A percentile compares a stretch with the other conserved stretches of the same genome.
These are phyloP conservation scores for Acer yangbiense DNA, from an alignment of 345 rosid genomes.

Conservation along the genomic window DNA sequence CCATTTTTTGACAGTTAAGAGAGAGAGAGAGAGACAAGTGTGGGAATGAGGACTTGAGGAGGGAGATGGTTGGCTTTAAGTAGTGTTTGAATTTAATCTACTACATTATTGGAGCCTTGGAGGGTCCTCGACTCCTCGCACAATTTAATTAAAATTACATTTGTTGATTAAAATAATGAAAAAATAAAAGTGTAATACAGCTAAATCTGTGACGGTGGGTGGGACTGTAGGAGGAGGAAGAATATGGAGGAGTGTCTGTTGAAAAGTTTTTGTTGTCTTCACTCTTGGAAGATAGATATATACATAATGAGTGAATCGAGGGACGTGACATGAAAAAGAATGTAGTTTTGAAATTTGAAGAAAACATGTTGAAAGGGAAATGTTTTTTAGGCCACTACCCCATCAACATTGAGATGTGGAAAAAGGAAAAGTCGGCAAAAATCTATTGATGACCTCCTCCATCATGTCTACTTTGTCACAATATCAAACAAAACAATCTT, in stretches of 20 bases:
- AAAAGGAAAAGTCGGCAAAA: background rate
- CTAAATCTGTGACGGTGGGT: conserved; percentile 17
- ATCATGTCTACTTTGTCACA: background rate
- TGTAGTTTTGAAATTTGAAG: background rate
- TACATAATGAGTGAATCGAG: background rate
- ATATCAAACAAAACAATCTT: background rate
- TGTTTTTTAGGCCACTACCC: background rate
- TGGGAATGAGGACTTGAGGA: background rate
- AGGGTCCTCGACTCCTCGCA: background rate
- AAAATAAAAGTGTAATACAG: background rate
- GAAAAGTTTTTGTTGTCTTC: background rate
- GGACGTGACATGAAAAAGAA: background rate
- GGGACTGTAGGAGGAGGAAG: background rate
- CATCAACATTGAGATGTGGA: background rate
- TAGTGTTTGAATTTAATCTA: conserved; percentile 11
- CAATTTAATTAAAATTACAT: background rate
- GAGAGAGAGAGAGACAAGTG: background rate
- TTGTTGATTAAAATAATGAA: background rate
- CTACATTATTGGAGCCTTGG: conserved; percentile 16
- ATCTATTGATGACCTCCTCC: background rate
- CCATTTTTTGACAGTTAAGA: conserved; percentile 28
- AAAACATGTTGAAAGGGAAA: background rate
- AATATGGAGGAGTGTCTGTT: background rate
- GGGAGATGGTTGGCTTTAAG: background rate
- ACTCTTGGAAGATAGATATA: background rate